Conservation (phyloP, 257 asterid species). For the Rhazya stricta region DNA sequence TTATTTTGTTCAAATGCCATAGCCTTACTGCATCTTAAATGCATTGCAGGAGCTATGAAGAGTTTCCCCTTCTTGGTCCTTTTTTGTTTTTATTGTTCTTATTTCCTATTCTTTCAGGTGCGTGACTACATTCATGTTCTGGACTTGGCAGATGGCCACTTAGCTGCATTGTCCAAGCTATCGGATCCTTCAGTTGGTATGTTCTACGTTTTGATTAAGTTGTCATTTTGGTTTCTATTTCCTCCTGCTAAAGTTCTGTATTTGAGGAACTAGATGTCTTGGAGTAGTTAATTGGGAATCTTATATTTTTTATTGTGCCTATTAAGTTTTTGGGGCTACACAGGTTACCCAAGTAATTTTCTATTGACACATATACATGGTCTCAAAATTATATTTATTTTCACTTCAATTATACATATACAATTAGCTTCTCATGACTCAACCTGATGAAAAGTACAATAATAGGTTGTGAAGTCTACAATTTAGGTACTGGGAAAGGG, state of each 20-base stretch:
- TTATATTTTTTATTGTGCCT: background rate
- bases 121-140: conserved; percentile 95
- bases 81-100: background rate
- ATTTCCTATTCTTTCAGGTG: conserved; percentile 41
- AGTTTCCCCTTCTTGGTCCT: background rate
- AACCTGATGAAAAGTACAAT: background rate
- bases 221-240: background rate
- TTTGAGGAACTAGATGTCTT: background rate
- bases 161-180: conserved; percentile 81
- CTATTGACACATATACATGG: background rate
- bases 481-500: conserved; percentile 97
- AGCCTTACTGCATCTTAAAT: background rate
- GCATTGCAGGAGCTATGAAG: background rate
- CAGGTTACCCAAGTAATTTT: too few relatives aligned
- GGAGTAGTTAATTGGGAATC: background rate
- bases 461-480: conserved; percentile 95
- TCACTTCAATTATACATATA: background rate
- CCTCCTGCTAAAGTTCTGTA: background rate
- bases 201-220: conserved; percentile 17
- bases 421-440: background rate
- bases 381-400: background rate
- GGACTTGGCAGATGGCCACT: conserved; percentile 94
- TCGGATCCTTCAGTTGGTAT: conserved; percentile 80
- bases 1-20: background rate
- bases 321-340: background rate